Percentiles rank a stretch among this genome's conserved stretches.
phyloP scores from a whole-genome alignment of 1,284 basidiomycete genomes.

The Cutaneotrichosporon arboriforme region DNA sequence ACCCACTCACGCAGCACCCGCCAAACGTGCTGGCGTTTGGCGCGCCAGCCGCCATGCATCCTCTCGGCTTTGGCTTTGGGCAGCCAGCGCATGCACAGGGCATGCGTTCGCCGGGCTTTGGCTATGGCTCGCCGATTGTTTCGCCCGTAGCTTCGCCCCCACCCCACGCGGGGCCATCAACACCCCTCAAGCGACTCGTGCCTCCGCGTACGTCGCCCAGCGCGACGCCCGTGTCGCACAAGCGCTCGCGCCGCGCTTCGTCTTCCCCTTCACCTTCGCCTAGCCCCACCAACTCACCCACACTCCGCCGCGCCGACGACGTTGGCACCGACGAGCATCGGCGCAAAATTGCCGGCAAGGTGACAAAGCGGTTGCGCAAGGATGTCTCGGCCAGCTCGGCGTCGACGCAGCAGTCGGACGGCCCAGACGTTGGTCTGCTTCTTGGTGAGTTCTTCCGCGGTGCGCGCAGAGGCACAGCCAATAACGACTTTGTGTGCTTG shows the following conservation, averaged over 20 bases:
- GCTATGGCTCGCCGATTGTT: conserved; percentile 9
- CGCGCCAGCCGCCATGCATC: conserved; percentile 35
- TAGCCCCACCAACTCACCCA: conserved; percentile 16
- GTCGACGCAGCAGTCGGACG: conserved; percentile 11
- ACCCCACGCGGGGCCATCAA: conserved; percentile 1
- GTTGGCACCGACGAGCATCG: conserved; percentile 13
- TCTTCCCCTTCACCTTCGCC: conserved; percentile 28
- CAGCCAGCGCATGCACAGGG: conserved; percentile 10
- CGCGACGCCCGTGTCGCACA: conserved; percentile 17
- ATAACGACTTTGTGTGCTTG: too few species aligned
- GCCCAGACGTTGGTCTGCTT: conserved; percentile 38
- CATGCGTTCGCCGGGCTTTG: conserved; percentile 4
- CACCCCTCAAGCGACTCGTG: conserved; percentile 9
- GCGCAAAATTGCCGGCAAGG: conserved; percentile 17
- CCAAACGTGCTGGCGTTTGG: conserved; percentile 37
- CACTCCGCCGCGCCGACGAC: conserved; percentile 11
- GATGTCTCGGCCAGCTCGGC: conserved; percentile 4
- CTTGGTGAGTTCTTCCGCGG: conserved; percentile 44
- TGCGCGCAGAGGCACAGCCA: too few species aligned
- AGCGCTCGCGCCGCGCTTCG: conserved; percentile 22
- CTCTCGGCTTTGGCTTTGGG: conserved; percentile 40
- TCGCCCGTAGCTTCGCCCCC: neutral
- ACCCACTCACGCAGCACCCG: conserved; percentile 43
- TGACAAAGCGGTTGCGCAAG: conserved; percentile 29
- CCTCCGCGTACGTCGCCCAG: conserved; percentile 12